Base-by-base conservation (phyloP, 2,329 filamentous ascomycete genomes). In the Apiospora marii region DNA sequence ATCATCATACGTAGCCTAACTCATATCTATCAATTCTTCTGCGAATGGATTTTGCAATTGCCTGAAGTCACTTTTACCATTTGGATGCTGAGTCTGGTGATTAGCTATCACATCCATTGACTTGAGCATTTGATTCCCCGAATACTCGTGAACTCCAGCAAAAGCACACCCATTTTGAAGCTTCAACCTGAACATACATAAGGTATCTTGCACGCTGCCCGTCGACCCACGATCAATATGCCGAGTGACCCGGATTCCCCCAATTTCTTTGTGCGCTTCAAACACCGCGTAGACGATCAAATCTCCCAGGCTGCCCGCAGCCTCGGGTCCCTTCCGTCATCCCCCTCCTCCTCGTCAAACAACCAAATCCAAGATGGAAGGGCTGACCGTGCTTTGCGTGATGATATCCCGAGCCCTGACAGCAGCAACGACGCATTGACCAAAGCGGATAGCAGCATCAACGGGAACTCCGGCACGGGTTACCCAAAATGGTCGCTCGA, bases 221-320 rank as follows among this genome's bases (percentile, higher is more conserved):
- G 8, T 12, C 6, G 34, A 61, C 53, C 53, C 22, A 10, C 30
- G 16, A 41, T 10, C 46, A 44, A 4, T 5, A 72, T 72, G 58
- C 70, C 67, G 30, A 51, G 37, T 68, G 70, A 64, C 8, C 19
- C 37, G n/a, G 46, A 70, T 58, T 70, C 73, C 41, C 77, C 74
- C 67, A 84, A 84, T 71, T 78, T 79, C n/a, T 85, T 85, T 74
- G 75, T 85, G 51, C 81, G 81, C 72, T 84, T 83, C 77, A 85
- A 82, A 75, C 80, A 84, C 71, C 80, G 82, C 72, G 80, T 86
- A 72, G 82, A 86, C 75, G 75, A 76, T 61, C 81, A 80, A 71
- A 77, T 86, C 72, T 78, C 80, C 51, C 78, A 69, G 81, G 30
- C 79, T 79, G 19, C 74, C 81, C 61, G 77, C 80, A 41, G 74